Evolutionary conservation across 1,284 basidiomycete genomes (phyloP).

Genomic region (Trichosporon sp.): DNA sequence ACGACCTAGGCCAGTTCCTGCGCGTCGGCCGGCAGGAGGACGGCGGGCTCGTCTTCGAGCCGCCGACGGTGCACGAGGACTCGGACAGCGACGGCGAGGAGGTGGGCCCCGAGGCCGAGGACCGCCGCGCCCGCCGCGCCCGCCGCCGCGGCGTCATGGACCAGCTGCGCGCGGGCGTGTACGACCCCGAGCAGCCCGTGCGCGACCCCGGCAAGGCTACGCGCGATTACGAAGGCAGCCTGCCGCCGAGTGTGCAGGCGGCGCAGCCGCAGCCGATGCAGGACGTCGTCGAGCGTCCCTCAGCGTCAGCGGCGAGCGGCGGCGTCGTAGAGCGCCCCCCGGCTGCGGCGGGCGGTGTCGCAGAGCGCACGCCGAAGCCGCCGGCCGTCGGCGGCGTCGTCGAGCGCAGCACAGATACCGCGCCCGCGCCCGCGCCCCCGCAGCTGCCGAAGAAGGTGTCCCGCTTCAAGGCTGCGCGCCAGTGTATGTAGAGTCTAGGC

Average conservation of each 20-base stretch:
- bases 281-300: neutral
- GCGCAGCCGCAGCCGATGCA: neutral
- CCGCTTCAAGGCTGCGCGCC: constrained; percentile 42
- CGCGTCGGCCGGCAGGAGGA: constrained; percentile 46
- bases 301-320: neutral
- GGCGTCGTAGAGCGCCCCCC: constrained; percentile 6
- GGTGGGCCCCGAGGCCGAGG: constrained; percentile 26
- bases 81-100: constrained; percentile 28
- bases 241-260: constrained; percentile 7
- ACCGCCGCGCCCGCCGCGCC: constrained; percentile 15
- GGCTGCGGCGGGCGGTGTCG: neutral
- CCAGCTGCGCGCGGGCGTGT: constrained; percentile 13
- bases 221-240: neutral
- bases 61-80: constrained; percentile 17
- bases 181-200: constrained; percentile 9
- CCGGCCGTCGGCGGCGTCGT: constrained; percentile 4
- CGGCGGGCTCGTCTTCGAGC: constrained; percentile 47
- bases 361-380: neutral
- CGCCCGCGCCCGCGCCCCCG: neutral
- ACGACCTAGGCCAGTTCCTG: constrained; percentile 40
- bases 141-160: constrained; percentile 16
- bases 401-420: neutral
- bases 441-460: constrained; percentile 37
- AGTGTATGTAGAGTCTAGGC: constrained; percentile 21
- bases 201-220: neutral